Conservation (phyloP, 2,329 filamentous ascomycete species). For the Cryphonectria japonica region DNA sequence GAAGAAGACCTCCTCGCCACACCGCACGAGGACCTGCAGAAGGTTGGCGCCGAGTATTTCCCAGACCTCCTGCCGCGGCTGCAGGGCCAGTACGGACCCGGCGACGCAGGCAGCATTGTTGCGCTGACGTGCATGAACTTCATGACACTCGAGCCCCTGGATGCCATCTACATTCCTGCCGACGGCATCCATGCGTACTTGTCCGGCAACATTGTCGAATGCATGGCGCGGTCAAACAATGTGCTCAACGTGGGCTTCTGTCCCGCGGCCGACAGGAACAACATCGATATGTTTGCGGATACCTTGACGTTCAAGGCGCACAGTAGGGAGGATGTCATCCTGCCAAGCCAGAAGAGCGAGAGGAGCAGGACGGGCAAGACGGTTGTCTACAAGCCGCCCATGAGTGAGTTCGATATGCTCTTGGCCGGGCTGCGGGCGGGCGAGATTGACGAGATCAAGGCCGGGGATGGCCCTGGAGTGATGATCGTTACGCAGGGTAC, state of each 20-base stretch:
- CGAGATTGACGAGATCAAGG: conserved; percentile 61
- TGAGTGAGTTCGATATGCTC: conserved; percentile 74
- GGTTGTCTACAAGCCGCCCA: conserved; percentile 65
- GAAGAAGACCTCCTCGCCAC: conserved; percentile 55
- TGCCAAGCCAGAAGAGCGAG: conserved; percentile 53
- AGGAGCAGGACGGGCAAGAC: conserved; percentile 64
- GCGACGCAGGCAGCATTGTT: conserved; percentile 70
- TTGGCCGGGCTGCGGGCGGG: conserved; percentile 58
- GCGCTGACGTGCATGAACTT: conserved; percentile 78
- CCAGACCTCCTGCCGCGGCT: conserved; percentile 67
- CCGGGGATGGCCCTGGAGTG: conserved; percentile 64
- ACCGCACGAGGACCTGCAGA: conserved; percentile 51
- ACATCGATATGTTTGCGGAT: conserved; percentile 64
- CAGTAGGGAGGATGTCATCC: conserved; percentile 56
- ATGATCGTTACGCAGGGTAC: conserved; percentile 64
- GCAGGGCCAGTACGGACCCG: conserved; percentile 63
- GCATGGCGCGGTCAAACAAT: conserved; percentile 77
- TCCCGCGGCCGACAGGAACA: conserved; percentile 66
- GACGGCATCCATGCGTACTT: conserved; percentile 77
- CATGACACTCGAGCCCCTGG: conserved; percentile 65
- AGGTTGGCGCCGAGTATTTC: conserved; percentile 58
- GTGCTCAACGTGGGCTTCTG: conserved; percentile 78
- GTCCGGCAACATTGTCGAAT: conserved; percentile 75
- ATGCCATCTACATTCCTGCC: conserved; percentile 71
- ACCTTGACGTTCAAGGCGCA: conserved; percentile 68